phyloP scores from a whole-genome alignment of 2,329 filamentous ascomycete genomes.

The Alternaria atra region DNA sequence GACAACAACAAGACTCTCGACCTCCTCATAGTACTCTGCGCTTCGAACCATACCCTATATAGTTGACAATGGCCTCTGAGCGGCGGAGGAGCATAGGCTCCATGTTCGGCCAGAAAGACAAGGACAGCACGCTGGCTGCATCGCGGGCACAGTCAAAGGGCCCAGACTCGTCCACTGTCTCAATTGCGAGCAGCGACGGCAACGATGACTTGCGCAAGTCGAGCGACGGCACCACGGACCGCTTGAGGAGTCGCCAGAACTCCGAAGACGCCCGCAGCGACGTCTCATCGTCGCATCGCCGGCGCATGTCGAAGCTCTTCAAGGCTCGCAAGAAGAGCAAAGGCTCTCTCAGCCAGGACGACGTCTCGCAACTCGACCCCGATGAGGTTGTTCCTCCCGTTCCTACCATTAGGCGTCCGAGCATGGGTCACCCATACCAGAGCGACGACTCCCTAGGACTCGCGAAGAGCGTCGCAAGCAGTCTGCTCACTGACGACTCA shows the following conservation, averaged over 20 bases:
- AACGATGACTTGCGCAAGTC: conserved; percentile 40
- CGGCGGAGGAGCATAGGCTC: conserved; percentile 36
- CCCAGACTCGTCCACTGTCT: conserved; percentile 42
- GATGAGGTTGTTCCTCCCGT: conserved; percentile 35
- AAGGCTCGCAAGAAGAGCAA: conserved; percentile 55
- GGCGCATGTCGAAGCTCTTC: conserved; percentile 63
- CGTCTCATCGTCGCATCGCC: conserved; percentile 50
- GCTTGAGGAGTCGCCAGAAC: conserved; percentile 48
- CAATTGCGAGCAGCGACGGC: conserved; percentile 44
- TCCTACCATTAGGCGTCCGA: conserved; percentile 27
- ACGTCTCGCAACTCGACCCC: conserved; percentile 33
- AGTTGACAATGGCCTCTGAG: conserved; percentile 33
- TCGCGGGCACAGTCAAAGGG: conserved; percentile 35
- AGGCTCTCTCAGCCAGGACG: conserved; percentile 42
- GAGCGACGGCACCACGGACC: conserved; percentile 53
- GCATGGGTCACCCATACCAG: conserved; percentile 27
- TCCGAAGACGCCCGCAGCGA: conserved; percentile 54
- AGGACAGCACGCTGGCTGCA: conserved; percentile 38
- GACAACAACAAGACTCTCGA: not conserved
- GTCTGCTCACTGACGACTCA: conserved; percentile 61
- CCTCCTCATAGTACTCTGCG: conserved; percentile 2
- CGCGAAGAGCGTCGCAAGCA: conserved; percentile 58
- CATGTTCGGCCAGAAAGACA: conserved; percentile 19
- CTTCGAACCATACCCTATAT: not conserved
- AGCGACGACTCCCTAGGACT: conserved; percentile 56